Conservation (phyloP, 1,284 basidiomycete genomes). For the Abortiporus biennis region DNA sequence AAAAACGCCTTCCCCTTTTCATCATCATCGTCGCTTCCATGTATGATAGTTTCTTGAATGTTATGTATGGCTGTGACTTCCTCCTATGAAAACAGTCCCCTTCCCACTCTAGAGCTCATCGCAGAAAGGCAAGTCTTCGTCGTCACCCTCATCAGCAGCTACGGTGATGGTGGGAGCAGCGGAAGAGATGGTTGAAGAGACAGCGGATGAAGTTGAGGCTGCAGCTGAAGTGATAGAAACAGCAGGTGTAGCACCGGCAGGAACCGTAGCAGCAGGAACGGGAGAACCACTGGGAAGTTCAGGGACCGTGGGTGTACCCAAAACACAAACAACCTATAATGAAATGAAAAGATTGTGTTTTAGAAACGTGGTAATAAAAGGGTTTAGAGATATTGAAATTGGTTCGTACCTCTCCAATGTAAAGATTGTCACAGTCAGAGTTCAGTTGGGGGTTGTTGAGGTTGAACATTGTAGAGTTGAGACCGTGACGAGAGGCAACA, state of each 20-base stretch:
- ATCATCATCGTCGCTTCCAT: too few species aligned
- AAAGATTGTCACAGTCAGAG: slow-evolving; percentile 52
- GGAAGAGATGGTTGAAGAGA: slow-evolving; percentile 16
- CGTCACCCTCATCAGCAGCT: slow-evolving; percentile 10
- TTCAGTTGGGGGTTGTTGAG: slow-evolving; percentile 68
- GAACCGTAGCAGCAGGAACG: slow-evolving; percentile 26
- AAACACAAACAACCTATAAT: slow-evolving; percentile 46
- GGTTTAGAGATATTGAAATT: background rate
- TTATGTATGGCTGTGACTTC: too few species aligned
- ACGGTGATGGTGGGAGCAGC: slow-evolving; percentile 16
- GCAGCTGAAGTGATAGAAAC: slow-evolving; percentile 19
- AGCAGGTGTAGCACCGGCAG: slow-evolving; percentile 26
- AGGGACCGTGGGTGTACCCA: slow-evolving; percentile 32
- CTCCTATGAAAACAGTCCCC: too few species aligned
- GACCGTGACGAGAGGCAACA: slow-evolving; percentile 27
- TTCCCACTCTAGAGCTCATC: slow-evolving; percentile 33
- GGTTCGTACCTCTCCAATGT: slow-evolving; percentile 53
- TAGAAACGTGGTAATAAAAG: background rate
- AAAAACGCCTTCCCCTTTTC: too few species aligned
- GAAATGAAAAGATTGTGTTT: too few species aligned
- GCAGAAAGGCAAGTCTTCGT: slow-evolving; percentile 43
- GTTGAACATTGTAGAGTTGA: slow-evolving; percentile 48
- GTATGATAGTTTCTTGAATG: too few species aligned
- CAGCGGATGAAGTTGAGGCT: slow-evolving; percentile 17
- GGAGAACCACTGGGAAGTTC: slow-evolving; percentile 29